Base-by-base conservation (phyloP, 495 filamentous ascomycete genomes). In the Hyphodiscus hymeniophilus region DNA sequence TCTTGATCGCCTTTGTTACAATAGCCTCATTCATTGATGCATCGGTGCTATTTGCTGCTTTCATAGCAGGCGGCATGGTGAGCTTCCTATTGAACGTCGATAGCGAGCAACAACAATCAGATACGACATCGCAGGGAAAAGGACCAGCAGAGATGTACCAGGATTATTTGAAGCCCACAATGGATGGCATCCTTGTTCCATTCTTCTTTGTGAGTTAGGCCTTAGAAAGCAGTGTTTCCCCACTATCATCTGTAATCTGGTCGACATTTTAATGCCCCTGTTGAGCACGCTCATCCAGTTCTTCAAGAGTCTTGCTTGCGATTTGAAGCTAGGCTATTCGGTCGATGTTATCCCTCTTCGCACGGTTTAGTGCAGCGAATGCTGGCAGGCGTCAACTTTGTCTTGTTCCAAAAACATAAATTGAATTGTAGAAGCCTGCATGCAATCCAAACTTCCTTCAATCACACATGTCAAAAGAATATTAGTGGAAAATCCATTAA, bases 1-100 rank as follows among this genome's bases (percentile, higher is more conserved):
- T 80, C 16, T 60, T 86, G 4, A 44, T 84, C 13, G 69, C 59
- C 0, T 55, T 79, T n/a, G 69, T 85, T 3, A 70, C 71, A n/a
- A 74, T 63, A 0, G 70, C 79, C 0, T 72, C 66, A 7, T 82
- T 75, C 63, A 79, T 81, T 4, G 82, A 81, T 0, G 80, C 83
- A 1, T 87, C 83, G 3, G 74, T 74, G 49, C 65, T 88, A 2
- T 84, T 89, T 54, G 80, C 83, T 13, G 76, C 84, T 2, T 88
- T 84, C 54, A 66, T 85, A 18, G 79, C 83, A 7, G 71, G 80
- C 71, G 77, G 64, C 66, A 73, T 62, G 15, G 50, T 51, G 28
- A 60, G 35, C 20, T 55, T 40, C 18, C 32, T 50, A 56, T 57
- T 32, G 46, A 7, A 31, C 32, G 18, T 28, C 33, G 7, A 43